Evolutionary conservation across 2,329 filamentous ascomycete genomes (phyloP).

Genomic region (Pseudophaeomoniella oleicola): DNA sequence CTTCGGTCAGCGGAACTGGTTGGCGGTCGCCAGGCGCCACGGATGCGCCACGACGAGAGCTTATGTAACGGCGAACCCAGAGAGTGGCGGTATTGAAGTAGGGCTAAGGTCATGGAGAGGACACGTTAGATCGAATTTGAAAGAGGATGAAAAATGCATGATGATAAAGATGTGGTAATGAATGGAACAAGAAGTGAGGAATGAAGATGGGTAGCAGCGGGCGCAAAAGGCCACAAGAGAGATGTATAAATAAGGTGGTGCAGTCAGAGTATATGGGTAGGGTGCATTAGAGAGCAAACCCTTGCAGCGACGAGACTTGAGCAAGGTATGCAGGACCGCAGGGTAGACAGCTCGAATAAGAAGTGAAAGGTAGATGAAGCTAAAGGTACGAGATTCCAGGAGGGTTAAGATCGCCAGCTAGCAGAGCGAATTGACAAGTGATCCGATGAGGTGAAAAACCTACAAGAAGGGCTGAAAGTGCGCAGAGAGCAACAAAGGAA

Average conservation of each 20-base stretch:
- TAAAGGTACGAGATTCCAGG: no score
- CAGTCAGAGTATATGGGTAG: no score
- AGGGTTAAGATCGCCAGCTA: no score
- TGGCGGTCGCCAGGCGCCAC: not conserved
- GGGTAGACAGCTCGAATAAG: no score
- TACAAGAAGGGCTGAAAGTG: not conserved
- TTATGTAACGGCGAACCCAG: not conserved
- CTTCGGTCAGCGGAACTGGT: not conserved
- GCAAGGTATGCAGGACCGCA: no score
- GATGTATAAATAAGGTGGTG: no score
- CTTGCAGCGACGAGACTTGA: no score
- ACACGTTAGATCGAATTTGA: constrained; percentile 5
- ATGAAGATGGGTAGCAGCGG: not conserved
- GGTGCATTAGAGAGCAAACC: no score
- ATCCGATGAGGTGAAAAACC: not conserved
- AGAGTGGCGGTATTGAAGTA: not conserved
- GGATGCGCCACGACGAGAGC: not conserved
- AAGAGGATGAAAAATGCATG: not conserved
- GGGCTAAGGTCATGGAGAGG: constrained; percentile 4
- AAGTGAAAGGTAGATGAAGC: no score
- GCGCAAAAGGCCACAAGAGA: not conserved
- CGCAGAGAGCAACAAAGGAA: no score
- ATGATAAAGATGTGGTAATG: not conserved
- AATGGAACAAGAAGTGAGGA: no score
- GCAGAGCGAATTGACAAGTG: not conserved